Percentiles rank a stretch among this genome's conserved stretches.
These are phyloP conservation scores for Starmerella stigmatis DNA, from an alignment of 805 yeast species.

Conservation along the genomic window DNA sequence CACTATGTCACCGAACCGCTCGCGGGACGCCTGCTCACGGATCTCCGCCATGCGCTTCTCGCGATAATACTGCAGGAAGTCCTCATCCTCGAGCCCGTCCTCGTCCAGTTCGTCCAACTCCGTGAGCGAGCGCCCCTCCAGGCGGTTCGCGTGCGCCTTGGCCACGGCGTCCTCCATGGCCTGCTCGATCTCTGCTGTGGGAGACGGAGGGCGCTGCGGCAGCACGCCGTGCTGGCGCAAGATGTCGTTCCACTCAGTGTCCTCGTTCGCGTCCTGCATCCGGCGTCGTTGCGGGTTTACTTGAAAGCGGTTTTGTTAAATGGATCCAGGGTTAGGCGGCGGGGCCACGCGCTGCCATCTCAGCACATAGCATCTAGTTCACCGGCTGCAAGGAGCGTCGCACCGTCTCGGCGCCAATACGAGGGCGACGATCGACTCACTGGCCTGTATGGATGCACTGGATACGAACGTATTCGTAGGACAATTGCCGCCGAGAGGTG, in stretches of 20 bases:
- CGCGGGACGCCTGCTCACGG: slow-evolving; percentile 43
- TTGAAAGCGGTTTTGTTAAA: background rate
- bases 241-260: slow-evolving; percentile 98
- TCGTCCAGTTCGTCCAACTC: slow-evolving; percentile 84
- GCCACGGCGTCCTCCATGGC: slow-evolving; percentile 74
- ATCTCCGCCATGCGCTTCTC: slow-evolving; percentile 69
- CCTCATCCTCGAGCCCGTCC: slow-evolving; percentile 78
- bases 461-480: too few relatives aligned
- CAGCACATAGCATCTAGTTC: too few relatives aligned
- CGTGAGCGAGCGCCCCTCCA: slow-evolving; percentile 64
- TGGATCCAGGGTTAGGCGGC: slow-evolving; percentile 2
- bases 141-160: slow-evolving; percentile 69
- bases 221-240: slow-evolving; percentile 80
- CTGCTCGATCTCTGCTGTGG: slow-evolving; percentile 75
- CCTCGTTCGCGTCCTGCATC: slow-evolving; percentile 70
- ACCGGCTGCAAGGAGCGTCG: background rate
- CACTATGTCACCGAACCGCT: slow-evolving; percentile 61
- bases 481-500: slow-evolving; percentile 1
- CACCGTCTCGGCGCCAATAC: too few relatives aligned
- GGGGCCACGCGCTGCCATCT: too few relatives aligned
- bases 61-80: slow-evolving; percentile 64
- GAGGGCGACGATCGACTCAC: too few relatives aligned
- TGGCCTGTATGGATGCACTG: background rate
- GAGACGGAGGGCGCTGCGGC: slow-evolving; percentile 84
- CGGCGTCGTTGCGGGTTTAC: background rate